A percentile compares a stretch with the other conserved stretches of the same genome.
Conservation (phyloP, 164 flowering plant genomes). For the Vitis labrusca region DNA sequence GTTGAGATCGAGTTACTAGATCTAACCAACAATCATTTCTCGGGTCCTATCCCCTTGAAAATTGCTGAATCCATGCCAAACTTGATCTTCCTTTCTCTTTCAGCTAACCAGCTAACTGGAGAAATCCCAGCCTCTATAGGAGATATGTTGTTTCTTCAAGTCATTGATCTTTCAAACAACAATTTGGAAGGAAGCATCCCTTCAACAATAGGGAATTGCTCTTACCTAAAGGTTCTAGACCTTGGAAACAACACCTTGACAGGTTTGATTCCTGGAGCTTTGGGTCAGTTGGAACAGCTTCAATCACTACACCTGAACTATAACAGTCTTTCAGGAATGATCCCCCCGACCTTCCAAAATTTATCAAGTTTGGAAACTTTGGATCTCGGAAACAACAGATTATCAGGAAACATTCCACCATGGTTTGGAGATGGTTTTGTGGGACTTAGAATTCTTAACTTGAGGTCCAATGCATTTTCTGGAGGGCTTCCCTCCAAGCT, state of each 20-base stretch:
- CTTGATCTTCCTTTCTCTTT: slow-evolving; percentile 40
- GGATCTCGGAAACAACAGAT: slow-evolving; percentile 36
- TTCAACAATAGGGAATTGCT: slow-evolving; percentile 29
- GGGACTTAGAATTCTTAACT: slow-evolving; percentile 24
- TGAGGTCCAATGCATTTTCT: slow-evolving; percentile 30
- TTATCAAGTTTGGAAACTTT: slow-evolving; percentile 33
- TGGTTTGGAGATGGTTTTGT: slow-evolving; percentile 27
- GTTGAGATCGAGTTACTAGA: slow-evolving; percentile 29
- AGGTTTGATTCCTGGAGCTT: slow-evolving; percentile 34
- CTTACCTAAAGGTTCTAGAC: slow-evolving; percentile 34
- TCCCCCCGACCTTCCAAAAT: slow-evolving; percentile 38
- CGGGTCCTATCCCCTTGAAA: slow-evolving; percentile 37
- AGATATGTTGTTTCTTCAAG: slow-evolving; percentile 19
- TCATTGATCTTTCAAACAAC: slow-evolving; percentile 46
- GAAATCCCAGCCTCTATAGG: slow-evolving; percentile 43
- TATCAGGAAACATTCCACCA: slow-evolving; percentile 37
- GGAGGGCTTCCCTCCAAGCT: slow-evolving; percentile 30
- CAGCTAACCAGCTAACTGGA: slow-evolving; percentile 36
- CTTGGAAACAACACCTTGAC: slow-evolving; percentile 33
- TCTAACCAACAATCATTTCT: slow-evolving; percentile 39
- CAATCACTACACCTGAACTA: slow-evolving; percentile 35
- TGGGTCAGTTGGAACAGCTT: slow-evolving; percentile 36
- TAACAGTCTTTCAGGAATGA: slow-evolving; percentile 36
- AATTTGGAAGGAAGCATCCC: slow-evolving; percentile 43
- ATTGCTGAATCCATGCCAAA: slow-evolving; percentile 21